Evolutionary conservation across 495 filamentous ascomycete species (phyloP).

Genomic region (Aspergillus affinis): DNA sequence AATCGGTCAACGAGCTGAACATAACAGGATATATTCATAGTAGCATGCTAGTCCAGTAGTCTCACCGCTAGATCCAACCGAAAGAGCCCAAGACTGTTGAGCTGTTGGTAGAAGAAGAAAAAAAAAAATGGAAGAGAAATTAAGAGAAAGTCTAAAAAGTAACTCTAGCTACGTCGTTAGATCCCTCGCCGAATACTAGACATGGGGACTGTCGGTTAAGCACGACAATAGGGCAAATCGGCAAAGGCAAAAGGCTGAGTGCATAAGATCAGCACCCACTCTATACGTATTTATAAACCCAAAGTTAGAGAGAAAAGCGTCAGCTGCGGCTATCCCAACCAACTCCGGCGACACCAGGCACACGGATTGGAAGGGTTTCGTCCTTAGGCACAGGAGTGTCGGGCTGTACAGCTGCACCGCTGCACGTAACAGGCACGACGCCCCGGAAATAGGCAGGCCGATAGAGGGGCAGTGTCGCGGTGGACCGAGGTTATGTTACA

Average conservation of each 20-base stretch:
- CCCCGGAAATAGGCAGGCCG: no score
- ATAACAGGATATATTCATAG: neutral
- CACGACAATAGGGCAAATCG: constrained; percentile 9
- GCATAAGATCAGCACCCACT: neutral
- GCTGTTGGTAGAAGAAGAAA: neutral
- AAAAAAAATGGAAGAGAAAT: neutral
- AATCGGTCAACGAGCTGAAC: neutral
- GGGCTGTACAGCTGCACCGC: no score
- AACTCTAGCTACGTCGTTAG: neutral
- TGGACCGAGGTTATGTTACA: neutral
- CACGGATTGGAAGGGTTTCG: neutral
- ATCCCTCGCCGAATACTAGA: neutral
- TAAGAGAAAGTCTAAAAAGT: neutral
- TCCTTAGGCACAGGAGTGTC: no score
- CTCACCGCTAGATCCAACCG: neutral
- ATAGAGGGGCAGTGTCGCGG: neutral
- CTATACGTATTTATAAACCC: neutral
- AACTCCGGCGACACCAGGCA: neutral
- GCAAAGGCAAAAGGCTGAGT: neutral
- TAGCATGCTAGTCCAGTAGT: neutral
- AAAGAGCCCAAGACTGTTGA: neutral
- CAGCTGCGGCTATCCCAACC: neutral
- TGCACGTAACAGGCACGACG: no score
- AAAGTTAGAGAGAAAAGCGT: neutral
- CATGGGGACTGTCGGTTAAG: constrained; percentile 20